phyloP scores from a whole-genome alignment of 164 flowering plant species.

The Berberis vulgaris region DNA sequence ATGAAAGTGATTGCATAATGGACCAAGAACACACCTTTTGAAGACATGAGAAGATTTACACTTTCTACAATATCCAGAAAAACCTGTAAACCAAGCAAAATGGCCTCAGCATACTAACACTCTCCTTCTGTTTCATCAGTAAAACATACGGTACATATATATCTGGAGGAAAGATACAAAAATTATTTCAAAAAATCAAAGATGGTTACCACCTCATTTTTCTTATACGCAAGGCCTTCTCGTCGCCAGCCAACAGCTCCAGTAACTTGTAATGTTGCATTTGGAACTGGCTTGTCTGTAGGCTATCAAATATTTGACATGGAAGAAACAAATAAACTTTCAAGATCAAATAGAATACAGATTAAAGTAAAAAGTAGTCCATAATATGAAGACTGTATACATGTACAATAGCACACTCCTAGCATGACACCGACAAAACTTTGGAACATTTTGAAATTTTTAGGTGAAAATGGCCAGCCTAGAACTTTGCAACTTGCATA shows the following conservation, averaged over 20 bases:
- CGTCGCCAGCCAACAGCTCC: conserved; percentile 99
- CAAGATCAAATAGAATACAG: too few species aligned
- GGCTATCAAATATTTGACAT: conserved; percentile 34
- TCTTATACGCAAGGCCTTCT: conserved; percentile 93
- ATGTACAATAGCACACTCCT: too few species aligned
- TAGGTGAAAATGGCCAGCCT: background rate
- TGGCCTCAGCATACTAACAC: background rate
- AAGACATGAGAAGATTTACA: conserved; percentile 98
- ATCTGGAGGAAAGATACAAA: background rate
- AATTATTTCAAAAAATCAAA: background rate
- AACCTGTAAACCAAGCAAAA: conserved; percentile 41
- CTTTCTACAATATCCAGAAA: conserved; percentile 98
- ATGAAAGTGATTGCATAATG: background rate
- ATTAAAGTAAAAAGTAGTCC: too few species aligned
- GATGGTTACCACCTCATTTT: conserved; percentile 66
- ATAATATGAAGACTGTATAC: too few species aligned
- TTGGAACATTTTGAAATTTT: background rate
- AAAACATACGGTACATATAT: too few species aligned
- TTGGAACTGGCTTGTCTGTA: conserved; percentile 86
- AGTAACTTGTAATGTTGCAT: conserved; percentile 98
- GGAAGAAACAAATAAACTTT: background rate
- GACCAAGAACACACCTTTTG: conserved; percentile 56
- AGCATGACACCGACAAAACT: too few species aligned
- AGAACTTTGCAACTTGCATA: background rate
- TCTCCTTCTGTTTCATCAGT: too few species aligned